Conservation (phyloP, 169 alveolate genomes). For the Eimeria nieschulzi region DNA sequence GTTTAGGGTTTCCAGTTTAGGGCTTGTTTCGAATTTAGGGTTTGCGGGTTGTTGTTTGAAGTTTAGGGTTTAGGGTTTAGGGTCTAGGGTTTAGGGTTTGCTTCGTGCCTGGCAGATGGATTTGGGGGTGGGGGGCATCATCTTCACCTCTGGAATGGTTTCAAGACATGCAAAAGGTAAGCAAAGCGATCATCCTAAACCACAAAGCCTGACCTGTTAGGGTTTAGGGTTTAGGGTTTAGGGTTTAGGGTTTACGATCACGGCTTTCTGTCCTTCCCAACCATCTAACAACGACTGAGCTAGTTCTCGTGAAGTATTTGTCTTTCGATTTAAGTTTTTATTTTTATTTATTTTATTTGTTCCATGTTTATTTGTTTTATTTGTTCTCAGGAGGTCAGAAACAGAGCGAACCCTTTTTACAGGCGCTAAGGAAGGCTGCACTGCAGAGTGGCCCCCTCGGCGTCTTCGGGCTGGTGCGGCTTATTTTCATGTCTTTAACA, state of each 20-base stretch:
- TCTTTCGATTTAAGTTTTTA: too few species aligned
- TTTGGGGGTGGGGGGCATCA: conserved; percentile 60
- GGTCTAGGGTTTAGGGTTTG: conserved; percentile 1
- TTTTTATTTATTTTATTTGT: too few species aligned
- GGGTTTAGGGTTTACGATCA: too few species aligned
- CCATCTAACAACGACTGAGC: too few species aligned
- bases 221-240: too few species aligned
- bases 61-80: conserved; percentile 18
- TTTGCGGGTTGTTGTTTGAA: neutral
- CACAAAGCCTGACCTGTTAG: too few species aligned
- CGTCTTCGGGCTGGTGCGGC: conserved; percentile 52
- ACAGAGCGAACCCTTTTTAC: neutral
- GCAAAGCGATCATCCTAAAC: neutral
- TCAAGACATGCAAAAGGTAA: conserved; percentile 31
- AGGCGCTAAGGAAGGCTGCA: conserved; percentile 30
- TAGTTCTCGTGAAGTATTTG: too few species aligned
- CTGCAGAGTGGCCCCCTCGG: conserved; percentile 59
- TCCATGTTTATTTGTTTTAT: neutral
- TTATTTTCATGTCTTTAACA: conserved; percentile 30
- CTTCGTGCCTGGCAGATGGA: conserved; percentile 31
- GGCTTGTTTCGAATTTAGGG: neutral
- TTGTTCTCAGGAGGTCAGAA: neutral
- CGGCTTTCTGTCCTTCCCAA: too few species aligned
- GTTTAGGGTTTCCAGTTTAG: neutral
- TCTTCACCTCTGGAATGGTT: conserved; percentile 61